Evolutionary conservation across 2,329 filamentous ascomycete species (phyloP), one percentile per base, ranked within the genome.

Genomic region (Fusarium sp.): DNA sequence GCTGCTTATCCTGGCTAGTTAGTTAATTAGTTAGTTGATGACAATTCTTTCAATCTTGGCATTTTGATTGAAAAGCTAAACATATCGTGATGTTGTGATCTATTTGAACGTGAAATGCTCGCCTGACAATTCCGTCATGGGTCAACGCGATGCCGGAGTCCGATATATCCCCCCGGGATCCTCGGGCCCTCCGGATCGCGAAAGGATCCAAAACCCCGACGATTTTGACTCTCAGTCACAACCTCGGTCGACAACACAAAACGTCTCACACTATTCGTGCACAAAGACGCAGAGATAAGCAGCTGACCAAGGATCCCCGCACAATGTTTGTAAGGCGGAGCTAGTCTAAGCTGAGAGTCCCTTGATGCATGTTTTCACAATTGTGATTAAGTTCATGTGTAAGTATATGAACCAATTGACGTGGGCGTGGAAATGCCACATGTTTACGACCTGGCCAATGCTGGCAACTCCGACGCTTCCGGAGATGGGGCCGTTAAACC

Each of bases 401-500:
- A 39, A 36, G 18, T 28, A 16, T 38, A 14, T 41, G 22, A 24
- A 47, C 35, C 31, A 69, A 63, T 66, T 20, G 26, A n/a, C 26
- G n/a, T 22, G 7, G 33, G 44, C 24, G 20, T 45, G 42, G 16
- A 33, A 69, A 48, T 48, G 65, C 66, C 65, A 65, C 53, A 70
- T 59, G 60, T 45, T 67, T 45, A 66, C 33, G 57, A 30, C 36
- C 36, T 55, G 47, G 36, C 70, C 66, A 70, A 70, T 72, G 35
- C 31, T 41, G 42, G 39, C 42, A 51, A 31, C 18, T 65, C 71
- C 71, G 71, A 53, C n/a, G 67, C 71, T 71, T 73, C 71, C 71
- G 71, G 33, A 58, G 48, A 51, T 24, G 39, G 65, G 38, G 48
- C 53, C 53, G 42, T 39, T 28, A 41, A 33, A 24, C 30, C 18